Evolutionary conservation across 208 protist species (phyloP).

Genomic region (Trypanosoma lewisi): DNA sequence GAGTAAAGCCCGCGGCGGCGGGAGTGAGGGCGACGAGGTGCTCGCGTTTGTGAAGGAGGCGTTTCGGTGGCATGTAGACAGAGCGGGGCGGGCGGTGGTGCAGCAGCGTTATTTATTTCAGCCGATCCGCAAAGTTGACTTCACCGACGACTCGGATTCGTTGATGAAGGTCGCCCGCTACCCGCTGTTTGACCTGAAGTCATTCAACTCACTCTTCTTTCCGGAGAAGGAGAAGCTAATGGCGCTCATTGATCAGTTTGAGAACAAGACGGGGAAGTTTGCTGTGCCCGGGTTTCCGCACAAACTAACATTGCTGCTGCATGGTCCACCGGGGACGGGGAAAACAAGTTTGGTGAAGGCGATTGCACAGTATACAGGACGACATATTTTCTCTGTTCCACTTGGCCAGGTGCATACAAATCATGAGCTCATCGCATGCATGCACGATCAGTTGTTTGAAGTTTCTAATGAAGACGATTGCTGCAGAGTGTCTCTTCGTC

Average conservation of each 20-base stretch:
- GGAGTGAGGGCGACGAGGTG: constrained; percentile 14
- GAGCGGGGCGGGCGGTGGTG: constrained; percentile 14
- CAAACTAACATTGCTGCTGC: constrained; percentile 84
- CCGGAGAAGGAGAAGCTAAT: constrained; percentile 76
- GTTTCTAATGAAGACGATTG: constrained; percentile 31
- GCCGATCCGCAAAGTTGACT: constrained; percentile 27
- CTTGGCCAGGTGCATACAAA: constrained; percentile 79
- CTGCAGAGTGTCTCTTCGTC: constrained; percentile 30
- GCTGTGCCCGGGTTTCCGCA: constrained; percentile 85
- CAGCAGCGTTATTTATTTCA: constrained; percentile 69
- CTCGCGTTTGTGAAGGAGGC: constrained; percentile 29
- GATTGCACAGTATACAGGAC: constrained; percentile 75
- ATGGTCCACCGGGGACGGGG: constrained; percentile 94
- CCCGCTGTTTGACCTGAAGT: constrained; percentile 73
- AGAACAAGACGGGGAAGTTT: constrained; percentile 78
- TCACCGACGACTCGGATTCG: not conserved
- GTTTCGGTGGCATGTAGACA: constrained; percentile 57
- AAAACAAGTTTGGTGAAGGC: constrained; percentile 94
- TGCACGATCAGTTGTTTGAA: constrained; percentile 77
- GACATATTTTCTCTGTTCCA: constrained; percentile 82
- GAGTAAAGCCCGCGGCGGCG: not conserved
- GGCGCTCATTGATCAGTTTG: constrained; percentile 77
- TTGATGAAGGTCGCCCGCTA: constrained; percentile 67
- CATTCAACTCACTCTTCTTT: constrained; percentile 91
- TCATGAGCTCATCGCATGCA: constrained; percentile 80